These are phyloP conservation scores for Vitis hybrid DNA, from an alignment of 177 flowering plant genomes.

Conservation along the genomic window DNA sequence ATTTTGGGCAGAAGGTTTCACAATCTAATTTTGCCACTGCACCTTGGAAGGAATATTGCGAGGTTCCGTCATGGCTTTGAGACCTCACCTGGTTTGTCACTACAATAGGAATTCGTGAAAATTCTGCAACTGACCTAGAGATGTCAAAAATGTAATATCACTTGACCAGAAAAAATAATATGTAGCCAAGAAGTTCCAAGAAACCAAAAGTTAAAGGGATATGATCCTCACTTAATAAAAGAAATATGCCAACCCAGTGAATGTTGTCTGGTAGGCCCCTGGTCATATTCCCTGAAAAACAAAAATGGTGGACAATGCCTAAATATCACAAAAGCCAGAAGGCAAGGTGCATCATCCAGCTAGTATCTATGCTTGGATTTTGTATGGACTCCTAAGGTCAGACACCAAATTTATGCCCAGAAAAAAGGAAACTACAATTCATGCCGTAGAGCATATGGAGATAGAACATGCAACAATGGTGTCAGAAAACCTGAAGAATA, in stretches of 20 bases:
- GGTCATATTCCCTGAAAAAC: conserved; percentile 53
- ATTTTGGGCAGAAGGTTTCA: not conserved
- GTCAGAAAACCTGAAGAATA: not conserved
- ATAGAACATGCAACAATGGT: not conserved
- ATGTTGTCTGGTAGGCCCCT: conserved; percentile 41
- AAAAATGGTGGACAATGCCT: not conserved
- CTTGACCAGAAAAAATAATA: conserved; percentile 7
- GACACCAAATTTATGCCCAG: too few species aligned
- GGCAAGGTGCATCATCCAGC: too few species aligned
- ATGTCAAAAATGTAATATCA: conserved; percentile 6
- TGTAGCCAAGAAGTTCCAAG: not conserved
- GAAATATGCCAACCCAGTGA: conserved; percentile 84
- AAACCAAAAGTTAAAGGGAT: not conserved
- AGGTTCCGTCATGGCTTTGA: conserved; percentile 39
- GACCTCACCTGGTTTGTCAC: conserved; percentile 91
- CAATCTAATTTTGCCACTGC: conserved; percentile 3
- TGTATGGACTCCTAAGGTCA: too few species aligned
- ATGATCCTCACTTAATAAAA: conserved; percentile 59
- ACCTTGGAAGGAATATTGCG: conserved; percentile 70
- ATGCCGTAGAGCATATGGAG: too few species aligned
- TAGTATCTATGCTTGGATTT: too few species aligned
- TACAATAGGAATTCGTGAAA: conserved; percentile 72
- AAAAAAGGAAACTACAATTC: too few species aligned
- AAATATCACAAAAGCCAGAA: not conserved
- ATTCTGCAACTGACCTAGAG: conserved; percentile 75